Percentiles rank a stretch among this genome's conserved stretches.
These are phyloP conservation scores for Phytophthora capsici DNA, from an alignment of 352 stramenopile species.

Conservation along the genomic window DNA sequence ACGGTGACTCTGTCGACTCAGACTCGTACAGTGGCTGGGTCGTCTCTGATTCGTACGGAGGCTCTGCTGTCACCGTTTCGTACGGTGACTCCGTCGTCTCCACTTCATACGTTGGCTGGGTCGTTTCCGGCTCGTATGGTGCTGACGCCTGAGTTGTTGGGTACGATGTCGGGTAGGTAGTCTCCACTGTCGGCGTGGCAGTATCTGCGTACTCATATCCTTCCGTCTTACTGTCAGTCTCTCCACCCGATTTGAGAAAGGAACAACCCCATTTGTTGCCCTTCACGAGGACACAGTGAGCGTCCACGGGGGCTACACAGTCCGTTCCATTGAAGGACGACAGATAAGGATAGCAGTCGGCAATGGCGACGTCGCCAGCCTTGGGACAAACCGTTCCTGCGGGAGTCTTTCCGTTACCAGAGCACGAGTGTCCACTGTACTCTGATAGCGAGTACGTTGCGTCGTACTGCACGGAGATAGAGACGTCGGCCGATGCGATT, in stretches of 20 bases:
- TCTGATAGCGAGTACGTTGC: constrained; percentile 26
- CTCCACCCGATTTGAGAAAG: constrained; percentile 8
- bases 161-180: background rate
- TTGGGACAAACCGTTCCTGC: constrained; percentile 17
- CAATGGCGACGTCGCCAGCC: constrained; percentile 26
- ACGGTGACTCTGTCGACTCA: no score
- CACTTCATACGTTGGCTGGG: no score
- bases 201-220: background rate
- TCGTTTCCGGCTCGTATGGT: no score
- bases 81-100: no score
- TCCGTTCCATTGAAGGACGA: constrained; percentile 21
- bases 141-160: background rate
- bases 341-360: constrained; percentile 22
- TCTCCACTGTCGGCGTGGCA: background rate
- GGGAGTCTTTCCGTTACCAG: constrained; percentile 12
- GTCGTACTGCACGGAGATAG: constrained; percentile 26
- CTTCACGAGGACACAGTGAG: constrained; percentile 16
- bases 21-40: no score
- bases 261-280: constrained; percentile 20
- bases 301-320: constrained; percentile 27
- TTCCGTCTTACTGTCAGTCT: no score
- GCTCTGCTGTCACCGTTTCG: no score
- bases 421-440: constrained; percentile 22
- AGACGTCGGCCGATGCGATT: constrained; percentile 17
- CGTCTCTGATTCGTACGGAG: no score